Evolutionary conservation across 163 green algal genomes (phyloP).

Genomic region (Chlorella variabilis): DNA sequence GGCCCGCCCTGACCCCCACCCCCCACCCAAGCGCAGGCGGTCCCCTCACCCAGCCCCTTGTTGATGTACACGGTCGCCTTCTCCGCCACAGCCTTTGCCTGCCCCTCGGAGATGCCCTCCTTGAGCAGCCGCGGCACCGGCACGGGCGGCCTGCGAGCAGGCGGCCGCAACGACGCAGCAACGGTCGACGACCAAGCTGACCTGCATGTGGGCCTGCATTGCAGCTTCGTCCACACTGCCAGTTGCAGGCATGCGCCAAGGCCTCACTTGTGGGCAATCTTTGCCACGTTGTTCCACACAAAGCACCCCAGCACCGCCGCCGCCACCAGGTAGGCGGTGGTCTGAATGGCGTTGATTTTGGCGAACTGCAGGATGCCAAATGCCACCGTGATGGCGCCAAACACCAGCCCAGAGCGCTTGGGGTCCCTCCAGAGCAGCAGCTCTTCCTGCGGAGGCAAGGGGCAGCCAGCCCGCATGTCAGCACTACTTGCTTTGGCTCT

Average conservation of each 20-base stretch:
- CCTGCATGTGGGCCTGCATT: no score
- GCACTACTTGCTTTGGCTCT: not conserved
- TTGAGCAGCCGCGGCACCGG: constrained; percentile 57
- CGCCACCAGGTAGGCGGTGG: constrained; percentile 61
- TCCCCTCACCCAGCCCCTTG: constrained; percentile 58
- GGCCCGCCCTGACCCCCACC: no score
- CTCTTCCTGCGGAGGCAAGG: constrained; percentile 52
- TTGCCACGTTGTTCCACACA: constrained; percentile 61
- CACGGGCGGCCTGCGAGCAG: constrained; percentile 46
- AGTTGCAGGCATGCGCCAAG: no score
- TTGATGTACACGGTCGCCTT: constrained; percentile 59
- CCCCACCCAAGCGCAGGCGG: no score
- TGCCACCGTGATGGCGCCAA: constrained; percentile 49
- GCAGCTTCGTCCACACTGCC: no score
- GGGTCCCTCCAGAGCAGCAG: constrained; percentile 74
- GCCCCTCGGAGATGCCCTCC: constrained; percentile 58
- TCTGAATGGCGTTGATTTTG: constrained; percentile 55
- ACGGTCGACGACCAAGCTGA: no score
- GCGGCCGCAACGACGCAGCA: no score
- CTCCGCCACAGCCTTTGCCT: constrained; percentile 55
- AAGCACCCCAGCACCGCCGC: constrained; percentile 41
- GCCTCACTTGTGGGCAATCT: constrained; percentile 42
- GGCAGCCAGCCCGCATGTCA: not conserved
- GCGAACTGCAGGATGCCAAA: constrained; percentile 69
- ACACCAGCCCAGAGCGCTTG: constrained; percentile 54